Conservation (phyloP, 2,329 filamentous ascomycete genomes). For the Penicillium aurantiogriseum region DNA sequence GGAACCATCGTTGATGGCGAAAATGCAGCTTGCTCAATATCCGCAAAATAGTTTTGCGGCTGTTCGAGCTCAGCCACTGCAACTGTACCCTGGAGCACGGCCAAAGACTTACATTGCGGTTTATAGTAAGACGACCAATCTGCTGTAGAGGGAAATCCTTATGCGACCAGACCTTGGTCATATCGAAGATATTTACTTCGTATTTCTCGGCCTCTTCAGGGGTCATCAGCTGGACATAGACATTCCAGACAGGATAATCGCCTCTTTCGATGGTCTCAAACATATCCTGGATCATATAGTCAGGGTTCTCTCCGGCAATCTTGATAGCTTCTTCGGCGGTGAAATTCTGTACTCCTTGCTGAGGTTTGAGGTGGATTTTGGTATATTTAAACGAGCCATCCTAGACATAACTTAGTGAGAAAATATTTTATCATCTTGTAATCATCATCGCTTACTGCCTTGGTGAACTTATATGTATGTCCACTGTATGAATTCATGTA, state of each 20-base stretch:
- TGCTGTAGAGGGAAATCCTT: constrained; percentile 69
- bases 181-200: constrained; percentile 78
- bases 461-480: constrained; percentile 63
- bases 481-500: constrained; percentile 64
- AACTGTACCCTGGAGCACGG: neutral
- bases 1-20: constrained; percentile 64
- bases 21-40: constrained; percentile 68
- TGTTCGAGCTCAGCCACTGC: constrained; percentile 4
- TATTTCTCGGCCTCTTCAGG: constrained; percentile 71
- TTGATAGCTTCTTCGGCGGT: constrained; percentile 68
- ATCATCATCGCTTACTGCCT: constrained; percentile 36
- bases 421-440: neutral
- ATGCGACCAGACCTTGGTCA: constrained; percentile 81
- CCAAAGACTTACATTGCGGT: constrained; percentile 59
- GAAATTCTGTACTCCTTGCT: constrained; percentile 49
- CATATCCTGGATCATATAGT: constrained; percentile 75
- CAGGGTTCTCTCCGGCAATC: constrained; percentile 68
- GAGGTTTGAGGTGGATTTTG: constrained; percentile 52
- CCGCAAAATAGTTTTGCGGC: constrained; percentile 61
- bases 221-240: constrained; percentile 71
- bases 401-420: constrained; percentile 2
- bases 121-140: constrained; percentile 74
- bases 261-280: constrained; percentile 69
- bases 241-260: constrained; percentile 70
- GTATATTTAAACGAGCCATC: constrained; percentile 63